Percentiles rank a stretch among this genome's conserved stretches.
Conservation (phyloP, 805 yeast genomes). For the Wilhelminamyces savonicus region DNA sequence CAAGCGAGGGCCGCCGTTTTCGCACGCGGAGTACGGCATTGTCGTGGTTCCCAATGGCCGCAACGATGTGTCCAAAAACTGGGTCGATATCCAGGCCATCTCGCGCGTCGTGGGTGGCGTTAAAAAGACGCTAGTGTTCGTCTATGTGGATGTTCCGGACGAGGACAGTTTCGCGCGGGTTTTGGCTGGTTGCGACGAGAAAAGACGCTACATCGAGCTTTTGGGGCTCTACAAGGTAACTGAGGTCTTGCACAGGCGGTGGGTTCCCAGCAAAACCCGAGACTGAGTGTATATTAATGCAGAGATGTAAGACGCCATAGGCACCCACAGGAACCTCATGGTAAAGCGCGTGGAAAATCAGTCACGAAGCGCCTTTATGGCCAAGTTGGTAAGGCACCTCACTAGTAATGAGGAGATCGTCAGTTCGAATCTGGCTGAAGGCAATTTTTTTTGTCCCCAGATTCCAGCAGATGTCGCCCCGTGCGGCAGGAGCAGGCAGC, state of each 20-base stretch:
- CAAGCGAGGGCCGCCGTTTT: conserved; percentile 89
- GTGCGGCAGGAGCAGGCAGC: too few species aligned
- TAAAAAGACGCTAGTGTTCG: conserved; percentile 65
- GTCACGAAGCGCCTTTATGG: conserved; percentile 8
- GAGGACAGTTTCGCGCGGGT: conserved; percentile 20
- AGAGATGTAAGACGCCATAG: too few species aligned
- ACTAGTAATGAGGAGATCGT: conserved; percentile 7
- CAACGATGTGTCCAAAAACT: conserved; percentile 18
- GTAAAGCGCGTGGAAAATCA: too few species aligned
- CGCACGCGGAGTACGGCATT: conserved; percentile 85
- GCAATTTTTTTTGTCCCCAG: conserved; percentile 2
- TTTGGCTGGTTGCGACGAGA: conserved; percentile 12
- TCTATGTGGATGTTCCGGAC: conserved; percentile 55
- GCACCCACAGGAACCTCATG: too few species aligned
- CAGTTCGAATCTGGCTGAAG: conserved; percentile 14
- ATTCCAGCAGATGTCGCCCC: too few species aligned
- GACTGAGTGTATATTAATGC: conserved; percentile 37
- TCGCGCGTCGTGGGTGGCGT: conserved; percentile 86
- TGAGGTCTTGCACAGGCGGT: conserved; percentile 69
- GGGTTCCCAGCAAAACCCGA: conserved; percentile 82
- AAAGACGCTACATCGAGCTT: conserved; percentile 17
- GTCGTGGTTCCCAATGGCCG: conserved; percentile 41
- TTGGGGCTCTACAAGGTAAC: conserved; percentile 45
- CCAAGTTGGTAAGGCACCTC: conserved; percentile 5
- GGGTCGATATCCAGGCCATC: conserved; percentile 54